These are phyloP conservation scores for Achaetomiella virescens DNA, from an alignment of 495 filamentous ascomycete species.

Conservation along the genomic window DNA sequence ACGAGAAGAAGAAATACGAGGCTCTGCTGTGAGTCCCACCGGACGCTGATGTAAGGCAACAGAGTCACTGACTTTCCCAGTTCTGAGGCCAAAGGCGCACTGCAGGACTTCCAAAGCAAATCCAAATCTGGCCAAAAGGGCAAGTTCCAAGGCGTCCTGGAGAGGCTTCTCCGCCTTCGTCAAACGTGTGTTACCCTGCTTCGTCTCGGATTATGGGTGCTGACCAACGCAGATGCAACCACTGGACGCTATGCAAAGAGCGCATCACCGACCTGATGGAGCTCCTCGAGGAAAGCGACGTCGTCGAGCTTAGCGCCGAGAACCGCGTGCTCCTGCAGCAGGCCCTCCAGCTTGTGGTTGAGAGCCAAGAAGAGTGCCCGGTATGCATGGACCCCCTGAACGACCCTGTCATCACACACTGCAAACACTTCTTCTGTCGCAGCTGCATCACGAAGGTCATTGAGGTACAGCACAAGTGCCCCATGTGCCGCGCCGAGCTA, in stretches of 20 bases:
- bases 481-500: conserved; percentile 77
- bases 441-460: conserved; percentile 75
- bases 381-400: conserved; percentile 73
- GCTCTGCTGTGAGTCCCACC: conserved; percentile 51
- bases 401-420: conserved; percentile 78
- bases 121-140: conserved; percentile 35
- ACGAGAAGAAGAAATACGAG: conserved; percentile 77
- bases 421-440: conserved; percentile 75
- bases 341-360: conserved; percentile 70
- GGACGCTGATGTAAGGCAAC: neutral
- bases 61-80: conserved; percentile 37
- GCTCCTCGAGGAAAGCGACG: conserved; percentile 57
- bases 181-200: conserved; percentile 46
- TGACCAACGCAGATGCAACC: conserved; percentile 51
- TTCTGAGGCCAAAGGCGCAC: conserved; percentile 66
- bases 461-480: conserved; percentile 74
- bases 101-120: conserved; percentile 52
- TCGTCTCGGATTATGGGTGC: neutral
- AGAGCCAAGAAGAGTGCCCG: conserved; percentile 76
- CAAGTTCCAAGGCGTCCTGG: conserved; percentile 58
- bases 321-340: conserved; percentile 69
- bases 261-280: conserved; percentile 64
- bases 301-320: conserved; percentile 66
- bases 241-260: conserved; percentile 74
- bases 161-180: conserved; percentile 76